phyloP scores from a whole-genome alignment of 164 flowering plant genomes.

The Pachysandra terminalis region DNA sequence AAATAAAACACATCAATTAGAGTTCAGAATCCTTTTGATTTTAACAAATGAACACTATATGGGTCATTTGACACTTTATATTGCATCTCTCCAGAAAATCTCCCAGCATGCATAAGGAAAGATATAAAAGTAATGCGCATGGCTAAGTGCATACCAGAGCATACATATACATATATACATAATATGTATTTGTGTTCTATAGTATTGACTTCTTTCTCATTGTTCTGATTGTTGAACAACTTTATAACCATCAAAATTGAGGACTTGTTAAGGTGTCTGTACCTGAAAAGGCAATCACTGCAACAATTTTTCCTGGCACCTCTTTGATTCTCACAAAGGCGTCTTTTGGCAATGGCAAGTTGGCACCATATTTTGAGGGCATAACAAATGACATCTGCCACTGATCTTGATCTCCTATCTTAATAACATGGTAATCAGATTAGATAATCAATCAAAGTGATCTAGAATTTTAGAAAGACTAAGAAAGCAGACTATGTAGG shows the following conservation, averaged over 20 bases:
- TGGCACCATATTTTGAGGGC: conserved; percentile 90
- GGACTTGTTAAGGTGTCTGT: no score
- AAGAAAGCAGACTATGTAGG: neutral
- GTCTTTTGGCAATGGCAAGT: conserved; percentile 76
- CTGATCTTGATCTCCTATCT: conserved; percentile 48
- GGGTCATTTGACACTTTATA: no score
- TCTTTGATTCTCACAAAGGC: conserved; percentile 63
- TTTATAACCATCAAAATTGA: no score
- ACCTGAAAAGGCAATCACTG: conserved; percentile 92
- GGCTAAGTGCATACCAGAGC: no score
- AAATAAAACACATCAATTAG: neutral
- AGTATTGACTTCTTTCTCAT: no score
- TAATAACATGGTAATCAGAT: conserved; percentile 1
- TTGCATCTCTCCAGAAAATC: no score
- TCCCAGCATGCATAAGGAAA: no score
- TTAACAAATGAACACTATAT: no score
- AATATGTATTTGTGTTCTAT: no score
- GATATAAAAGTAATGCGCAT: no score
- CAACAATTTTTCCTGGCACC: conserved; percentile 64
- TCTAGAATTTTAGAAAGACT: neutral
- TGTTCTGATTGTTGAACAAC: no score
- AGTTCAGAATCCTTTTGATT: neutral
- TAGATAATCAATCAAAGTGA: neutral
- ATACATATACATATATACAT: no score
- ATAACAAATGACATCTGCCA: conserved; percentile 96